These are phyloP conservation scores for Pisolithus thermaeus DNA, from an alignment of 1,284 basidiomycete species.

Conservation along the genomic window DNA sequence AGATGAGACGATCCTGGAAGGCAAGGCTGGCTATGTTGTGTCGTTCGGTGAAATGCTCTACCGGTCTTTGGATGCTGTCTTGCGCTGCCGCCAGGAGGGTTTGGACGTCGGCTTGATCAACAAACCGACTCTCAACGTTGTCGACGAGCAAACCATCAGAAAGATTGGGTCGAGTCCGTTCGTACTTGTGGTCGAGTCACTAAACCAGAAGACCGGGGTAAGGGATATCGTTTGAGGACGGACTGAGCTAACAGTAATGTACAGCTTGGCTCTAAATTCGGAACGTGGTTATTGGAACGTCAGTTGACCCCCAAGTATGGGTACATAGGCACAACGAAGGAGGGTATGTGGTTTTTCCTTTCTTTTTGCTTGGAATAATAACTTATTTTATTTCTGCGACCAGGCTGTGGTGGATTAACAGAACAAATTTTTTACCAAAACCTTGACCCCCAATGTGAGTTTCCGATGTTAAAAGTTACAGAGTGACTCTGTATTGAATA, in stretches of 20 bases:
- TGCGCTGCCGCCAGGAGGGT: constrained; percentile 63
- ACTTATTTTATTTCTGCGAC: neutral
- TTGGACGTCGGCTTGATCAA: constrained; percentile 79
- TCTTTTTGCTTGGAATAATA: neutral
- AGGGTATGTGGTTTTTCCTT: constrained; percentile 39
- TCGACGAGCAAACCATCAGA: constrained; percentile 70
- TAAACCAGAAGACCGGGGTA: constrained; percentile 83
- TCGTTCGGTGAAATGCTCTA: constrained; percentile 81
- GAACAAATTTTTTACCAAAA: constrained; percentile 77
- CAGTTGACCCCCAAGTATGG: constrained; percentile 72
- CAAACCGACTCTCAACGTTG: constrained; percentile 76
- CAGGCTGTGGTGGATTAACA: constrained; percentile 70
- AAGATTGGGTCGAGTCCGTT: constrained; percentile 71
- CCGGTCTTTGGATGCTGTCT: constrained; percentile 73
- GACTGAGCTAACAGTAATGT: neutral
- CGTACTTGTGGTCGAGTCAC: constrained; percentile 79
- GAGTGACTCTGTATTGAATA: constrained; percentile 10
- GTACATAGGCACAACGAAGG: constrained; percentile 76
- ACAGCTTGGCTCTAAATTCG: constrained; percentile 73
- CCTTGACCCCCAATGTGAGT: constrained; percentile 66
- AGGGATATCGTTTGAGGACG: constrained; percentile 15
- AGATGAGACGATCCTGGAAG: constrained; percentile 69
- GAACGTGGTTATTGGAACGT: constrained; percentile 80
- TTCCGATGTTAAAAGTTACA: neutral
- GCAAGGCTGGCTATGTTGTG: constrained; percentile 71